Evolutionary conservation across 768 basidiomycete genomes (phyloP).

Genomic region (Hysterangium stoloniferum): DNA sequence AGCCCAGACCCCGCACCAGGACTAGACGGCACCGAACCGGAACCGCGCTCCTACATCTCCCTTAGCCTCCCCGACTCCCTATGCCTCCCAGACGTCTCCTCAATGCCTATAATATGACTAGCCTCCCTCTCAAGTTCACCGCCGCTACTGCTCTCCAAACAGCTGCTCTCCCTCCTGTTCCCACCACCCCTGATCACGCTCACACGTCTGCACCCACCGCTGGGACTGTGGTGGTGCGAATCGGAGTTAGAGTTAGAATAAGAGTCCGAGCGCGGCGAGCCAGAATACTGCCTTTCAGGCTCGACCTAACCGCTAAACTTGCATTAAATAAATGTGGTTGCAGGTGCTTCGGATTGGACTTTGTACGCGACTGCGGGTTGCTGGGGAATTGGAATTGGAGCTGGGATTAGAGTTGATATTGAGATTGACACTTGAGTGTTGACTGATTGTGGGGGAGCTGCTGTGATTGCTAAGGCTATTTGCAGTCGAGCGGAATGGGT

Average conservation of each 20-base stretch:
- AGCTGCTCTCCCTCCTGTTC: conserved; percentile 34
- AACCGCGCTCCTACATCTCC: neutral
- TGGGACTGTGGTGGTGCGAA: conserved; percentile 33
- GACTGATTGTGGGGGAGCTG: no score
- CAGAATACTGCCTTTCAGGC: conserved; percentile 50
- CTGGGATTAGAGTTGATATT: no score
- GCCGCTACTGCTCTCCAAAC: conserved; percentile 38
- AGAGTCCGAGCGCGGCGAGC: conserved; percentile 48
- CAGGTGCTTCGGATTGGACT: conserved; percentile 1
- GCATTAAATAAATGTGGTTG: neutral
- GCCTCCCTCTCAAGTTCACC: conserved; percentile 41
- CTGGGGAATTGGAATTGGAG: neutral
- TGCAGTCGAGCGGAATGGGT: no score
- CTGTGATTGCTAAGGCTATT: no score
- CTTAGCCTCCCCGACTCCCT: conserved; percentile 8
- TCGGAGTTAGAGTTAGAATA: conserved; percentile 43
- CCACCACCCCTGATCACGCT: conserved; percentile 22
- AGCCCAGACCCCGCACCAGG: neutral
- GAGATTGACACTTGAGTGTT: no score
- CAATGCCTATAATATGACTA: conserved; percentile 47
- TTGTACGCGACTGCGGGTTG: conserved; percentile 50
- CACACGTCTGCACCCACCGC: neutral
- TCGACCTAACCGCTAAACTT: conserved; percentile 44
- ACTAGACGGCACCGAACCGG: neutral
- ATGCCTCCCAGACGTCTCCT: conserved; percentile 67